These are phyloP conservation scores for Colletotrichum gigasporum DNA, from an alignment of 2,329 filamentous ascomycete species.

Conservation along the genomic window DNA sequence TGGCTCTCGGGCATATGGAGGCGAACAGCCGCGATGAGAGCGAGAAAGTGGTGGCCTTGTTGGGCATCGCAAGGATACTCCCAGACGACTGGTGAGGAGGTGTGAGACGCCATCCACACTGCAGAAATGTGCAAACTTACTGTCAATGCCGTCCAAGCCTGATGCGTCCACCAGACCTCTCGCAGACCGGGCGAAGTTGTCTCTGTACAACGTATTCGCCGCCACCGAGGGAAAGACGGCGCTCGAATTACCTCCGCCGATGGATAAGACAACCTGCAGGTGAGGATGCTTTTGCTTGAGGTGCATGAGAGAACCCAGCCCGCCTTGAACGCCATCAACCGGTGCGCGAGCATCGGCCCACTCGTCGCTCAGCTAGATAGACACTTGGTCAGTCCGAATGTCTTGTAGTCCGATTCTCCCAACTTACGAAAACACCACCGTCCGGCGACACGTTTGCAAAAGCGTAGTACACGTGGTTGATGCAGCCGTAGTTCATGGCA, in stretches of 20 bases:
- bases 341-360: constrained; percentile 78
- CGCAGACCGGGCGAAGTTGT: constrained; percentile 77
- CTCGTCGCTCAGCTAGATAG: constrained; percentile 76
- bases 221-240: constrained; percentile 76
- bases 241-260: constrained; percentile 75
- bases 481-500: constrained; percentile 77
- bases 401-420: constrained; percentile 17
- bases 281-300: constrained; percentile 77
- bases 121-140: constrained; percentile 52
- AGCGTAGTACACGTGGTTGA: constrained; percentile 85
- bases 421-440: constrained; percentile 78
- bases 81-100: constrained; percentile 73
- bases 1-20: constrained; percentile 72
- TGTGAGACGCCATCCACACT: not conserved
- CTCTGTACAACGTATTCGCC: constrained; percentile 64
- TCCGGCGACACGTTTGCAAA: constrained; percentile 80
- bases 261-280: constrained; percentile 79
- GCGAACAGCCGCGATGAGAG: constrained; percentile 73
- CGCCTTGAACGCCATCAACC: constrained; percentile 77
- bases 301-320: constrained; percentile 76
- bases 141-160: constrained; percentile 71
- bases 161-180: constrained; percentile 75
- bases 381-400: not conserved
- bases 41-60: constrained; percentile 76
- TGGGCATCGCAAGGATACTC: constrained; percentile 74